Conservation (phyloP, 495 filamentous ascomycete genomes). For the Paragyromitra xinjiangensis region DNA sequence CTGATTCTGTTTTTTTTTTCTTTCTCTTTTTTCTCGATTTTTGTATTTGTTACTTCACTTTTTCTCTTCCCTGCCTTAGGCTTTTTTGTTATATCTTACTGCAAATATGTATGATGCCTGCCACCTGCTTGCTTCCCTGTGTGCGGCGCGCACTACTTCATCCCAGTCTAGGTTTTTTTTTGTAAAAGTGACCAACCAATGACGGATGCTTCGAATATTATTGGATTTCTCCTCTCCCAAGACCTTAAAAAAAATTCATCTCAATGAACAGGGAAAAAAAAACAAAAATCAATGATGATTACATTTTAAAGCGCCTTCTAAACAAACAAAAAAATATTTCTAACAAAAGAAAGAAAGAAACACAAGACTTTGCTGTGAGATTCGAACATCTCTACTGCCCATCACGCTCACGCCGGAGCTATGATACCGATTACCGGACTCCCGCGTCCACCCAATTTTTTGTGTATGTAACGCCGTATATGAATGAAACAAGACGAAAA, state of each 20-base stretch:
- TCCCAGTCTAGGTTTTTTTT: neutral
- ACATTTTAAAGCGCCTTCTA: slow-evolving; percentile 17
- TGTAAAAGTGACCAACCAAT: slow-evolving; percentile 26
- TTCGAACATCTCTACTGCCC: slow-evolving; percentile 7
- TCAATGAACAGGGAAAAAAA: slow-evolving; percentile 11
- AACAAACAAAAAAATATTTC: neutral
- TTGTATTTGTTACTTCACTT: slow-evolving; percentile 30
- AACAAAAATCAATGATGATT: slow-evolving; percentile 29
- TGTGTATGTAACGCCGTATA: slow-evolving; percentile 36
- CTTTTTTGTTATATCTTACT: slow-evolving; percentile 23
- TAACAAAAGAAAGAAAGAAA: slow-evolving; percentile 19
- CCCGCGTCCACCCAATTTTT: slow-evolving; percentile 41
- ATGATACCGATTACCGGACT: slow-evolving; percentile 47
- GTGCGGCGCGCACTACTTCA: neutral
- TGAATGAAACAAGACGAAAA: slow-evolving; percentile 21
- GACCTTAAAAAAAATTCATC: neutral
- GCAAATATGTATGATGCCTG: slow-evolving; percentile 20
- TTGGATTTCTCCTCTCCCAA: slow-evolving; percentile 10
- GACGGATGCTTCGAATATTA: slow-evolving; percentile 6
- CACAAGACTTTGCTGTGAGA: slow-evolving; percentile 21
- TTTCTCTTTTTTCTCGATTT: slow-evolving; percentile 15
- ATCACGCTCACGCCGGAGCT: slow-evolving; percentile 37
- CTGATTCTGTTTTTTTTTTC: slow-evolving; percentile 11
- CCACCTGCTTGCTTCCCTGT: neutral
- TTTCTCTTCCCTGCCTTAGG: slow-evolving; percentile 4